Base-by-base conservation (phyloP, 495 filamentous ascomycete species). In the Penicillium samsonianum region DNA sequence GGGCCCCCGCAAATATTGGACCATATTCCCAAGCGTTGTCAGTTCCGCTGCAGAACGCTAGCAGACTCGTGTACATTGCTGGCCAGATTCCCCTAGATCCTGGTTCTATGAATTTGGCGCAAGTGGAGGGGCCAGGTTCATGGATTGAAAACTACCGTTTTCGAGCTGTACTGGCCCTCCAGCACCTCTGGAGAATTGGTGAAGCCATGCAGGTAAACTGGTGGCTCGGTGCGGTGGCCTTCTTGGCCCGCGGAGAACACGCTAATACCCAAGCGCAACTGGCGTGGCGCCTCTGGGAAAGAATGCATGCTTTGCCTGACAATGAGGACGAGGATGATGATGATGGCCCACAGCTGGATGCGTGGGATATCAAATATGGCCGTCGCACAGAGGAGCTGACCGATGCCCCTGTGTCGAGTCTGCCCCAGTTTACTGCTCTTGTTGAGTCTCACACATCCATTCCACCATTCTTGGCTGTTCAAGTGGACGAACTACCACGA, bases 1-100 rank as follows among this genome's bases (percentile, higher is more conserved):
- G 94, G 94, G 95, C 94, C 1, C 94, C 94, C 0, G 92, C 95
- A 8, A 98, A 98, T 62, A 99, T 99, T 51, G 94, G 94, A 0
- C 94, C 95, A 0, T 99, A 99, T 69, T 95, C 91, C 12, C 94
- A 99, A 74, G 91, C 94, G 1, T 85, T 94, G 45, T 78, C 84
- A 17, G 69, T 85, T 19, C 84, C 84, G 30, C 55, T 83, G 56
- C 50, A 54, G 30, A 55, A 58, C 30, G 41, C 50, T 55, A 62
- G 65, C 46, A 63, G 62, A 37, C 5, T 85, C 45, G 75, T 88
- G 11, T 82, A 82, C 47, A 78, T 96, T 12, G 92, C 95, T 1
- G 94, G 94, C 0, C 93, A 98, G 69, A 96, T 99, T 50, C 91
- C 94, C 2, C 81, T 99, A 2, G 75, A 93, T 2, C 94, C 94